phyloP scores from a whole-genome alignment of 208 protist genomes.

The Phytomonas sp. region DNA sequence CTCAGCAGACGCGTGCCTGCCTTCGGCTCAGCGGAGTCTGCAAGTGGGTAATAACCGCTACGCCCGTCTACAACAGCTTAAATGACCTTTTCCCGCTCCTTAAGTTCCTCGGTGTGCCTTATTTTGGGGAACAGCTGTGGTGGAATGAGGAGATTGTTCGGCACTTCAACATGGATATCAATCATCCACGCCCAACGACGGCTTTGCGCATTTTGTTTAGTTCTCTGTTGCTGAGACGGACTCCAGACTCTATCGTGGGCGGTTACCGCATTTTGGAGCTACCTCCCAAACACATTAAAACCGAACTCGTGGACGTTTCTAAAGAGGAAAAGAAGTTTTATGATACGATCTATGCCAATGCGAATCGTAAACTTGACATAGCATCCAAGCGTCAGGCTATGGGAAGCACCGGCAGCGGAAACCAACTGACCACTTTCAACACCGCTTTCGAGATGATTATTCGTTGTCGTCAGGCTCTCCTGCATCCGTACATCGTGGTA shows the following conservation, averaged over 20 bases:
- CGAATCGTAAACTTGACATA: constrained; percentile 37
- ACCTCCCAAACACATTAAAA: constrained; percentile 27
- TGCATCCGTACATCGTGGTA: constrained; percentile 79
- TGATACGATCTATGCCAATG: constrained; percentile 30
- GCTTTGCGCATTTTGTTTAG: constrained; percentile 45
- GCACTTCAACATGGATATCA: constrained; percentile 32
- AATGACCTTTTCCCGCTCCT: constrained; percentile 64
- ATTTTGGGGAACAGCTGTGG: constrained; percentile 48
- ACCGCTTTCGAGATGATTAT: constrained; percentile 83
- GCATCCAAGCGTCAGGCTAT: constrained; percentile 7
- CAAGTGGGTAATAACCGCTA: constrained; percentile 56
- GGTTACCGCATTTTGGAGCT: constrained; percentile 38
- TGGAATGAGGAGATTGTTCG: constrained; percentile 62
- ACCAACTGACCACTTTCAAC: constrained; percentile 30
- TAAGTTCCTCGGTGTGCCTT: constrained; percentile 55
- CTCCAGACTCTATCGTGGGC: constrained; percentile 34
- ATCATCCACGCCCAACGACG: constrained; percentile 37
- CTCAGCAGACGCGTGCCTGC: constrained; percentile 32
- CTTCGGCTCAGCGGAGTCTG: constrained; percentile 33
- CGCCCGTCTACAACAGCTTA: constrained; percentile 56
- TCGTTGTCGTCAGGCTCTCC: constrained; percentile 72
- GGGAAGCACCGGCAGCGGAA: not conserved
- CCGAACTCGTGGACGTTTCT: constrained; percentile 26
- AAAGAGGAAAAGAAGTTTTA: constrained; percentile 41
- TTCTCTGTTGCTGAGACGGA: constrained; percentile 51